A percentile compares a stretch with the other conserved stretches of the same genome.
phyloP scores from a whole-genome alignment of 495 filamentous ascomycete species.

The Parathielavia hyrcaniae region DNA sequence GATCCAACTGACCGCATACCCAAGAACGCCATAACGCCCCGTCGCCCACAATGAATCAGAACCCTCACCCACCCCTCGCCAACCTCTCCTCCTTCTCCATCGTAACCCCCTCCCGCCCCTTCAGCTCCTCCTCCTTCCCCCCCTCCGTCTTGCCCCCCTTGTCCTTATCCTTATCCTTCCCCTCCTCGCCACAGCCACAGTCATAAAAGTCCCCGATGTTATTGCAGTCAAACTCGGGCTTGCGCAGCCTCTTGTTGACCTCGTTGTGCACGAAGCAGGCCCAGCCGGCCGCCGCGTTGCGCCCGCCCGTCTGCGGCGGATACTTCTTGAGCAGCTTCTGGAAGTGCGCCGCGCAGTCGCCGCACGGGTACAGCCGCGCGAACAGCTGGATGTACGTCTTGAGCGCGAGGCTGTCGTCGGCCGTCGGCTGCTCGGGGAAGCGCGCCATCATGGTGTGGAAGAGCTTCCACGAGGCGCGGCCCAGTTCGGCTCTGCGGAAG shows the following conservation, averaged over 20 bases:
- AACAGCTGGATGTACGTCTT: constrained; percentile 84
- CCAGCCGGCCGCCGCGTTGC: constrained; percentile 82
- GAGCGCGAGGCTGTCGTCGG: constrained; percentile 77
- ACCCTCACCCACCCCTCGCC: constrained; percentile 18
- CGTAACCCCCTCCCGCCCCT: constrained; percentile 20
- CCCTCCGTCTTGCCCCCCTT: constrained; percentile 15
- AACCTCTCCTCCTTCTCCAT: constrained; percentile 41
- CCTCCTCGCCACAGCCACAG: constrained; percentile 87
- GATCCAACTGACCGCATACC: background rate
- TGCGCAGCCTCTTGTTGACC: constrained; percentile 81
- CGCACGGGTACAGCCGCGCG: constrained; percentile 87
- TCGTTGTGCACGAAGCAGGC: constrained; percentile 92
- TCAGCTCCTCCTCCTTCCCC: background rate
- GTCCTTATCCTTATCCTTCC: constrained; percentile 47
- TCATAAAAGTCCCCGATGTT: constrained; percentile 91
- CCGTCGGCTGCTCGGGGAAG: constrained; percentile 78
- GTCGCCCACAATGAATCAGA: background rate
- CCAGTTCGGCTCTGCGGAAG: constrained; percentile 67
- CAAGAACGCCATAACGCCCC: constrained; percentile 12
- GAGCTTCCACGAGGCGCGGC: constrained; percentile 83
- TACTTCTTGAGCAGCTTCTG: constrained; percentile 71
- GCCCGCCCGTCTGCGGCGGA: constrained; percentile 83
- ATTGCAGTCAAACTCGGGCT: constrained; percentile 78
- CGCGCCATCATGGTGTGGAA: constrained; percentile 93
- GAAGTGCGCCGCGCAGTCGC: constrained; percentile 91